These are phyloP conservation scores for Sanchytrium tribonematis DNA, from an alignment of 371 early-diverging fungal species.

Conservation along the genomic window DNA sequence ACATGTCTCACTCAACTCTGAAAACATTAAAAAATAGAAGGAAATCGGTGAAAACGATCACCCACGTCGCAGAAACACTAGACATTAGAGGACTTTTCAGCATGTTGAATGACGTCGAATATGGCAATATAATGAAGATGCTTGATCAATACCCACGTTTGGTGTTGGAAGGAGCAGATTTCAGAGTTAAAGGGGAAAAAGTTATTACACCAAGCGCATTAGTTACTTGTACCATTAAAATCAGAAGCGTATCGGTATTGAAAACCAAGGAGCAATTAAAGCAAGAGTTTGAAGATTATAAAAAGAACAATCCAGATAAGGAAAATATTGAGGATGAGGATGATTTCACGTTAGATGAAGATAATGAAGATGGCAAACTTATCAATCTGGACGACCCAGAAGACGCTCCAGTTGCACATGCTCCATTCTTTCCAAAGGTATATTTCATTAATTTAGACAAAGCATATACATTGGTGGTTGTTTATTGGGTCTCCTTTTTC, in stretches of 20 bases:
- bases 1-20: too few relatives aligned
- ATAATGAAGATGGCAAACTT: constrained; percentile 8
- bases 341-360: constrained; percentile 8
- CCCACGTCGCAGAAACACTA: too few relatives aligned
- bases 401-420: too few relatives aligned
- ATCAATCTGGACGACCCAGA: constrained; percentile 3
- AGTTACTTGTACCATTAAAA: constrained; percentile 37
- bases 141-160: constrained; percentile 3
- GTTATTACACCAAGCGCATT: constrained; percentile 45
- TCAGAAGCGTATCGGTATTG: constrained; percentile 11
- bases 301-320: constrained; percentile 13
- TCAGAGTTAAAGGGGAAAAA: constrained; percentile 35
- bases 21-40: too few relatives aligned
- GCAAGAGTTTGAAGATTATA: constrained; percentile 4
- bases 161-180: constrained; percentile 2
- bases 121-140: too few relatives aligned
- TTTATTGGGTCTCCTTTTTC: constrained; percentile 17
- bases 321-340: constrained; percentile 13
- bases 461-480: constrained; percentile 43
- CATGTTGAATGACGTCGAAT: too few relatives aligned
- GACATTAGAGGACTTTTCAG: too few relatives aligned
- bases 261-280: constrained; percentile 9
- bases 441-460: constrained; percentile 1
- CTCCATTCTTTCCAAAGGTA: constrained; percentile 16
- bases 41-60: too few relatives aligned